A percentile compares a stretch with the other conserved stretches of the same genome.
Evolutionary conservation across 1,284 basidiomycete species (phyloP).

Genomic region (Crepidotus sp.): DNA sequence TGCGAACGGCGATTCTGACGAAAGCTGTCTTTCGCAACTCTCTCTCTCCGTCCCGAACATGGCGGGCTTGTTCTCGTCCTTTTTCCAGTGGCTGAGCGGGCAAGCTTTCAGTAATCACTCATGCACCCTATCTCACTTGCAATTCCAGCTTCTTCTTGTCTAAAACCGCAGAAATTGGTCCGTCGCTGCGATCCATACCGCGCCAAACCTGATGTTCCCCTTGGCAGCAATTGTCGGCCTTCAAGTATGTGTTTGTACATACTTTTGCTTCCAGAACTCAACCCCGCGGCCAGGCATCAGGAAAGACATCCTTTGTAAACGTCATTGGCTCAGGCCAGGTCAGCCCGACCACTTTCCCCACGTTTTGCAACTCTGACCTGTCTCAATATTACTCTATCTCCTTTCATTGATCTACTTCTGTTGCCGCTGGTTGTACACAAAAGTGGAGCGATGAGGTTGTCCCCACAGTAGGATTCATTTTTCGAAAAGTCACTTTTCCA

Average conservation of each 20-base stretch:
- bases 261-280: neutral
- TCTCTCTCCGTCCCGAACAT: slow-evolving; percentile 28
- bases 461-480: slow-evolving; percentile 90
- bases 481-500: slow-evolving; percentile 66
- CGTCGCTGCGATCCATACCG: neutral
- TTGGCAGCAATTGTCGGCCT: slow-evolving; percentile 74
- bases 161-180: slow-evolving; percentile 75
- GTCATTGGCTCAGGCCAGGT: slow-evolving; percentile 83
- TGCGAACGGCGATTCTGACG: no score
- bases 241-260: slow-evolving; percentile 46
- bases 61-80: slow-evolving; percentile 55
- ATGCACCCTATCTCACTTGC: neutral
- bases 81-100: slow-evolving; percentile 66
- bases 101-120: slow-evolving; percentile 22
- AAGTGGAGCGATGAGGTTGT: slow-evolving; percentile 94
- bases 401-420: no score
- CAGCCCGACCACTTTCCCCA: slow-evolving; percentile 13
- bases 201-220: neutral
- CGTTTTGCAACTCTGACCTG: neutral
- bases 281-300: slow-evolving; percentile 63
- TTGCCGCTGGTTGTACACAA: no score
- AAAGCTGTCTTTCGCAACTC: no score
- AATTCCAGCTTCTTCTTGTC: slow-evolving; percentile 69
- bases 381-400: no score
- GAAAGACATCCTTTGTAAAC: slow-evolving; percentile 92